These are phyloP conservation scores for Pythium myriotylum DNA, from an alignment of 352 stramenopile species.

Conservation along the genomic window DNA sequence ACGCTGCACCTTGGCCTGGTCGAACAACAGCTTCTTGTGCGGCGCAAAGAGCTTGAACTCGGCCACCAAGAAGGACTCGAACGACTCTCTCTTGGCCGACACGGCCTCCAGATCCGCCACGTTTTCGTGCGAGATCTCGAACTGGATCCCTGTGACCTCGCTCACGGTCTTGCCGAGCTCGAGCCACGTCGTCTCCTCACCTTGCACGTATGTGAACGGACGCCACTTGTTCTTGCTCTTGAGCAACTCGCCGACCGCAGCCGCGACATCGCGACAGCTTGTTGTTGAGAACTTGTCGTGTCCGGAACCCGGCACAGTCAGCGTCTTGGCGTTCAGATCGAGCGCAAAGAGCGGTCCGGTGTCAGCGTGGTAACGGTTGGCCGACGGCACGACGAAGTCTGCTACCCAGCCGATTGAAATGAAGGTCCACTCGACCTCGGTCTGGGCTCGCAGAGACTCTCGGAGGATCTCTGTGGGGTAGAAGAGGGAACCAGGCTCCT, in stretches of 20 bases:
- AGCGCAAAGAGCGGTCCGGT: conserved; percentile 24
- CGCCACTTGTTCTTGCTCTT: conserved; percentile 32
- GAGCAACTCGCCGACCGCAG: conserved; percentile 19
- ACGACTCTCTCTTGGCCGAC: conserved; percentile 14
- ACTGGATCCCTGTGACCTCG: conserved; percentile 23
- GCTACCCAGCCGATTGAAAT: no score
- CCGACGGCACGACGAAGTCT: conserved; percentile 36
- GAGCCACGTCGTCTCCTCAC: conserved; percentile 37
- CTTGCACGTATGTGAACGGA: conserved; percentile 35
- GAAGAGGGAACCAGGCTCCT: conserved; percentile 18
- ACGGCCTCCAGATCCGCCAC: conserved; percentile 26
- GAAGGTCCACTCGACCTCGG: conserved; percentile 42
- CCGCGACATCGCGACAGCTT: conserved; percentile 30
- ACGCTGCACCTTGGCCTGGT: conserved; percentile 34
- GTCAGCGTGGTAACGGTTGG: conserved; percentile 34
- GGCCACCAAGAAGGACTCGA: not conserved
- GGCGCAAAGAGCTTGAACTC: conserved; percentile 32
- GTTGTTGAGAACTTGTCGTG: conserved; percentile 33
- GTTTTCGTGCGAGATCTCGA: conserved; percentile 26
- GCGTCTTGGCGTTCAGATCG: conserved; percentile 30
- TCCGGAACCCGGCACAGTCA: conserved; percentile 37
- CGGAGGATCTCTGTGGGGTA: conserved; percentile 16
- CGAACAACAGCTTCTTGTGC: conserved; percentile 16
- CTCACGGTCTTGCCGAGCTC: conserved; percentile 28
- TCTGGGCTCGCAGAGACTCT: conserved; percentile 29